phyloP scores from a whole-genome alignment of 805 yeast species.

The Yamadazyma sp. region DNA sequence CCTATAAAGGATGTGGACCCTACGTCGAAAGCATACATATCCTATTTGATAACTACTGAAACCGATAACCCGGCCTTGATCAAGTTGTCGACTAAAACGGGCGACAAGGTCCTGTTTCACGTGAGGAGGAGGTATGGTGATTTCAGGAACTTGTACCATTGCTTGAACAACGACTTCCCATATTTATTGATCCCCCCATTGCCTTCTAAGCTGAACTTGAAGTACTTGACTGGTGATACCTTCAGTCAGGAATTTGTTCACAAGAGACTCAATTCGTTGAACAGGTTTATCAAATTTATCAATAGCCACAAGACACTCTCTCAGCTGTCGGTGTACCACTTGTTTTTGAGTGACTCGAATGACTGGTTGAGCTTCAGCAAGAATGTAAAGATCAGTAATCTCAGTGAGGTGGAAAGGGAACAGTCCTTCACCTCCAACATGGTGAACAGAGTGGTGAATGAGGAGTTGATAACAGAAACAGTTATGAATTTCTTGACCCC shows the following conservation, averaged over 20 bases:
- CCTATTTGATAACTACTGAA: conserved; percentile 65
- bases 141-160: conserved; percentile 73
- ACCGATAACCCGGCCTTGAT: conserved; percentile 61
- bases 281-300: conserved; percentile 71
- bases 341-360: conserved; percentile 65
- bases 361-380: conserved; percentile 73
- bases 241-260: conserved; percentile 81
- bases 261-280: conserved; percentile 77
- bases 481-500: conserved; percentile 93
- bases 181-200: conserved; percentile 88
- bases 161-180: conserved; percentile 75
- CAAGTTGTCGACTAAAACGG: conserved; percentile 24
- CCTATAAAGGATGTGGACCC: conserved; percentile 70
- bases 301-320: conserved; percentile 72
- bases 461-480: conserved; percentile 85
- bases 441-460: conserved; percentile 47
- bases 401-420: conserved; percentile 17
- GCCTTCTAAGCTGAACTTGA: conserved; percentile 89
- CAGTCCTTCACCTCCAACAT: conserved; percentile 20
- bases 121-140: conserved; percentile 86
- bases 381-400: conserved; percentile 44
- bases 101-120: conserved; percentile 33
- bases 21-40: conserved; percentile 72
- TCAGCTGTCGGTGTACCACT: conserved; percentile 65
- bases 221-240: conserved; percentile 91